Percentiles rank a stretch among this genome's conserved stretches.
Conservation (phyloP, 306 rosid genomes). For the Boehmeria nivea region DNA sequence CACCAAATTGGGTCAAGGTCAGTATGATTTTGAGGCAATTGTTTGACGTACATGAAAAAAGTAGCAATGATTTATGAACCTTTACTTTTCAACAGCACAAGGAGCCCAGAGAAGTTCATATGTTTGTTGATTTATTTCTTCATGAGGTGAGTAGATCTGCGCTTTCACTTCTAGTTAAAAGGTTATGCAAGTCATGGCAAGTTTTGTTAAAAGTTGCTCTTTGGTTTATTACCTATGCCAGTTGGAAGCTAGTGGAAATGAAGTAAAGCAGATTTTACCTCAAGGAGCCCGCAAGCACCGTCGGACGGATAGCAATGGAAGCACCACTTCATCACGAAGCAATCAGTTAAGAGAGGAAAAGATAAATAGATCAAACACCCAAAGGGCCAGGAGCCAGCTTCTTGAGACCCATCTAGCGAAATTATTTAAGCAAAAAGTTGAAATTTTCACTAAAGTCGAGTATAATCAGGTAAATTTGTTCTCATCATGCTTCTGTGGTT, state of each 20-base stretch:
- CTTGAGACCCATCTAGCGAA: conserved; percentile 95
- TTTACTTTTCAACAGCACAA: conserved; percentile 59
- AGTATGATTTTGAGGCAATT: conserved; percentile 20
- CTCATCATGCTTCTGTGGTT: conserved; percentile 20
- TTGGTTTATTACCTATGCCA: conserved; percentile 25
- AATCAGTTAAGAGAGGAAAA: conserved; percentile 81
- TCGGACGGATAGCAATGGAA: conserved; percentile 82
- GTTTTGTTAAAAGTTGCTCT: background rate
- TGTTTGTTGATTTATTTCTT: conserved; percentile 86
- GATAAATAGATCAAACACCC: conserved; percentile 63
- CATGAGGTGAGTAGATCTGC: conserved; percentile 66
- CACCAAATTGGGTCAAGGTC: conserved; percentile 93
- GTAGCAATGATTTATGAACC: conserved; percentile 20
- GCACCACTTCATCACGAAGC: conserved; percentile 82
- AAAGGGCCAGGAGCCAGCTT: conserved; percentile 89
- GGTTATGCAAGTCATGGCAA: background rate
- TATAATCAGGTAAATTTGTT: conserved; percentile 65
- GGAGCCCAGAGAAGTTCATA: conserved; percentile 98
- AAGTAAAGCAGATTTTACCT: conserved; percentile 83
- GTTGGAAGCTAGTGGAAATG: conserved; percentile 62
- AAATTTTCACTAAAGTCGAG: conserved; percentile 90
- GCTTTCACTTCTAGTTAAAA: conserved; percentile 13
- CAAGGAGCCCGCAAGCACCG: conserved; percentile 66
- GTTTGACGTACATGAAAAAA: background rate
- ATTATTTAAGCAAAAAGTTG: conserved; percentile 86